These are phyloP conservation scores for Ziziphus jujuba DNA, from an alignment of 306 rosid genomes.

Conservation along the genomic window DNA sequence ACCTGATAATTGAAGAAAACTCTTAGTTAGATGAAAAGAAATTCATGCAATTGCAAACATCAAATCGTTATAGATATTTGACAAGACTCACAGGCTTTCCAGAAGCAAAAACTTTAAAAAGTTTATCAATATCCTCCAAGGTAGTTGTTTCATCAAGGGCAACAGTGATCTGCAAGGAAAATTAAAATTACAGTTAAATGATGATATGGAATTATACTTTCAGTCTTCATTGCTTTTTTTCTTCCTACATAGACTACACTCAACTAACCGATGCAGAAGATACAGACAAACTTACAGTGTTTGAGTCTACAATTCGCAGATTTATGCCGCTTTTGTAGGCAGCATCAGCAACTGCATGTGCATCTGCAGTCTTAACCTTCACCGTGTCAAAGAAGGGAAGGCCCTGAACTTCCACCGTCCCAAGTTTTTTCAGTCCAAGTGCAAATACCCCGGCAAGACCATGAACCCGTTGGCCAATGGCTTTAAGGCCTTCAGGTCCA, in stretches of 20 bases:
- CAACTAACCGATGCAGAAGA: slow-evolving; percentile 19
- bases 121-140: slow-evolving; percentile 89
- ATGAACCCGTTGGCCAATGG: slow-evolving; percentile 79
- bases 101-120: slow-evolving; percentile 73
- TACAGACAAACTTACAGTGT: slow-evolving; percentile 55
- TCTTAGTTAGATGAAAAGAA: slow-evolving; percentile 17
- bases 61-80: background rate
- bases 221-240: background rate
- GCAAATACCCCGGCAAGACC: slow-evolving; percentile 94
- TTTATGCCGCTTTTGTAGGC: slow-evolving; percentile 72
- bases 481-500: slow-evolving; percentile 95
- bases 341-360: slow-evolving; percentile 68
- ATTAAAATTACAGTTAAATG: slow-evolving; percentile 13
- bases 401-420: slow-evolving; percentile 83
- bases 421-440: slow-evolving; percentile 88
- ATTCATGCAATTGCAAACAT: background rate
- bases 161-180: slow-evolving; percentile 72
- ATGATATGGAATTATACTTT: slow-evolving; percentile 11
- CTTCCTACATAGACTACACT: background rate
- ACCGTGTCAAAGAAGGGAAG: slow-evolving; percentile 96
- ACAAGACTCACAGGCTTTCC: slow-evolving; percentile 55
- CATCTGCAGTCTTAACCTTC: slow-evolving; percentile 68
- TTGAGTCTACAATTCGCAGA: slow-evolving; percentile 71
- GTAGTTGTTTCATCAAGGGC: slow-evolving; percentile 96
- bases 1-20: slow-evolving; percentile 45